A percentile compares a stretch with the other conserved stretches of the same genome.
phyloP scores from a whole-genome alignment of 192 early-diverging fungal species.

The Coemansia sp. region DNA sequence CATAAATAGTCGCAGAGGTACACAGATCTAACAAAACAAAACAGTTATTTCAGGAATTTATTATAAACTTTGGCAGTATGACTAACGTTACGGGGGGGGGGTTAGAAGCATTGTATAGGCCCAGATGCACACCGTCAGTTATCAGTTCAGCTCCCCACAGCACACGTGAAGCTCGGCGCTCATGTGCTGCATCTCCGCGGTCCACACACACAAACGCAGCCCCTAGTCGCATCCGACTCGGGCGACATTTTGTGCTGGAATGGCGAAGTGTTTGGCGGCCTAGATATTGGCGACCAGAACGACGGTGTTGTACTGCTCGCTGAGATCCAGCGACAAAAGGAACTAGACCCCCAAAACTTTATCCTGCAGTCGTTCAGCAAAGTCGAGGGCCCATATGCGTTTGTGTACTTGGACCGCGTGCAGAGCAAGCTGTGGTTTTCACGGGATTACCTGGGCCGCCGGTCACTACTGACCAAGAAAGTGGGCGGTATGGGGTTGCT shows the following conservation, averaged over 20 bases:
- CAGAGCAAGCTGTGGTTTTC: constrained; percentile 69
- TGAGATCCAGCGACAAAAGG: constrained; percentile 29
- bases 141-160: neutral
- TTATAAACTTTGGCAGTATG: neutral
- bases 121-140: constrained; percentile 22
- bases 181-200: constrained; percentile 74
- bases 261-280: constrained; percentile 86
- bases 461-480: constrained; percentile 53
- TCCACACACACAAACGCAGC: constrained; percentile 55
- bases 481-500: constrained; percentile 31
- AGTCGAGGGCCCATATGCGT: constrained; percentile 81
- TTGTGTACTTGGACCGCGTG: constrained; percentile 61
- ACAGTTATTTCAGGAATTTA: neutral
- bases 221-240: constrained; percentile 48
- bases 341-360: constrained; percentile 9
- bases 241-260: constrained; percentile 74
- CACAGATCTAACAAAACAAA: neutral
- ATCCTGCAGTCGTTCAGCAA: constrained; percentile 50
- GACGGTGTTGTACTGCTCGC: constrained; percentile 58
- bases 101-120: constrained; percentile 29
- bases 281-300: constrained; percentile 58
- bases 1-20: constrained; percentile 37
- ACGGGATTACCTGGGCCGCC: constrained; percentile 81
- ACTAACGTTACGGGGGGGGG: too few species aligned
- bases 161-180: constrained; percentile 16